These are phyloP conservation scores for Malus fusca DNA, from an alignment of 306 rosid genomes.

Conservation along the genomic window DNA sequence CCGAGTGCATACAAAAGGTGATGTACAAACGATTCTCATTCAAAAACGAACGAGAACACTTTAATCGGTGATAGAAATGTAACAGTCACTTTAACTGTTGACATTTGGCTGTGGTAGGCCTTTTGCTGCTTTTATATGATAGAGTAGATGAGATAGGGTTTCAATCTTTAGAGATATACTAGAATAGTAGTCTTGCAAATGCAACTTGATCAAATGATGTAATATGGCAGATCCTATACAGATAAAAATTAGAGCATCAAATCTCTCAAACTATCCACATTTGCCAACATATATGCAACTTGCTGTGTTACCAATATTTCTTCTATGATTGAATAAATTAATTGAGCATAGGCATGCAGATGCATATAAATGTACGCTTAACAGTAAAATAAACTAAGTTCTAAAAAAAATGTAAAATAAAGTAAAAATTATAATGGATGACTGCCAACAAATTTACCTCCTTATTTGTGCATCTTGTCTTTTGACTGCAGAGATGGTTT, in stretches of 20 bases:
- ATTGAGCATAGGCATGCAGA: background rate
- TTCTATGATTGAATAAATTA: background rate
- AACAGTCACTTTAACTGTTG: background rate
- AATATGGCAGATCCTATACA: slow-evolving; percentile 15
- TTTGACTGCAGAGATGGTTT: background rate
- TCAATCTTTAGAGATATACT: slow-evolving; percentile 3
- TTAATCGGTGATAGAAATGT: background rate
- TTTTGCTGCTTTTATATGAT: background rate
- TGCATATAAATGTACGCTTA: background rate
- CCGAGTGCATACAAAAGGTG: background rate
- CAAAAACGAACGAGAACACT: too few species aligned
- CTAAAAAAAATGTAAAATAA: background rate
- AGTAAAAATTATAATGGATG: background rate
- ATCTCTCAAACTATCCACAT: slow-evolving; percentile 14
- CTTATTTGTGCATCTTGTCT: slow-evolving; percentile 15
- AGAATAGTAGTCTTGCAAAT: background rate
- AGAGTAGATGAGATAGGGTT: background rate
- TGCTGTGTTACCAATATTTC: background rate
- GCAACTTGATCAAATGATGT: slow-evolving; percentile 36
- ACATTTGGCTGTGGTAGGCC: background rate
- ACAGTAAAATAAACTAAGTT: background rate
- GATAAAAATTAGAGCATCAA: slow-evolving; percentile 6
- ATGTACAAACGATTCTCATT: too few species aligned
- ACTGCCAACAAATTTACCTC: background rate
- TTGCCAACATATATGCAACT: slow-evolving; percentile 2